phyloP scores from a whole-genome alignment of 257 asterid genomes.

The Linderniella brevidens region DNA sequence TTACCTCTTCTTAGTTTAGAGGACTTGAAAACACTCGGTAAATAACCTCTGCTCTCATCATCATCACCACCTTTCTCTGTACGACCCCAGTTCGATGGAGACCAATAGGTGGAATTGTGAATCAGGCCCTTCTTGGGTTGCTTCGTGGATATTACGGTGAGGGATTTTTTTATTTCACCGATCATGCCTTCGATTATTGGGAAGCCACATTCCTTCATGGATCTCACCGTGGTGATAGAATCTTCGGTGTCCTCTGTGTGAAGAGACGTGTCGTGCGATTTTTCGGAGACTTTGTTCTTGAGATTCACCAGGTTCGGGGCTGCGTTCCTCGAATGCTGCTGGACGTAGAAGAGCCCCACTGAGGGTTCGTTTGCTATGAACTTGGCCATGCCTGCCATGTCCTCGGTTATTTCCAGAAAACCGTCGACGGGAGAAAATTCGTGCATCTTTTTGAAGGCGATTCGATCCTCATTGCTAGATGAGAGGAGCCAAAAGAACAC shows the following conservation, averaged over 20 bases:
- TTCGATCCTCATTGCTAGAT: constrained; percentile 66
- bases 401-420: constrained; percentile 67
- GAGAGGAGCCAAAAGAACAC: neutral
- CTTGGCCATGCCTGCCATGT: constrained; percentile 66
- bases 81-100: constrained; percentile 59
- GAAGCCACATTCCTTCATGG: constrained; percentile 82
- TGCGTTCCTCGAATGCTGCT: constrained; percentile 68
- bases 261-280: constrained; percentile 44
- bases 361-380: constrained; percentile 95
- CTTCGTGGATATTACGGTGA: constrained; percentile 42
- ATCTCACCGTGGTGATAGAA: constrained; percentile 43
- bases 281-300: constrained; percentile 40
- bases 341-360: constrained; percentile 83
- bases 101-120: constrained; percentile 53
- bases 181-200: constrained; percentile 71
- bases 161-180: constrained; percentile 44
- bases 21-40: constrained; percentile 51
- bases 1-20: constrained; percentile 50
- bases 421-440: constrained; percentile 70
- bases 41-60: constrained; percentile 34
- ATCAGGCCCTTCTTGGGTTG: constrained; percentile 52
- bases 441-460: constrained; percentile 66
- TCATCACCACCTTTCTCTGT: constrained; percentile 19
- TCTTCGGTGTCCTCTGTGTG: constrained; percentile 80
- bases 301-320: constrained; percentile 56